These are phyloP conservation scores for Diddensiella santjacobensis DNA, from an alignment of 805 yeast species.

Conservation along the genomic window DNA sequence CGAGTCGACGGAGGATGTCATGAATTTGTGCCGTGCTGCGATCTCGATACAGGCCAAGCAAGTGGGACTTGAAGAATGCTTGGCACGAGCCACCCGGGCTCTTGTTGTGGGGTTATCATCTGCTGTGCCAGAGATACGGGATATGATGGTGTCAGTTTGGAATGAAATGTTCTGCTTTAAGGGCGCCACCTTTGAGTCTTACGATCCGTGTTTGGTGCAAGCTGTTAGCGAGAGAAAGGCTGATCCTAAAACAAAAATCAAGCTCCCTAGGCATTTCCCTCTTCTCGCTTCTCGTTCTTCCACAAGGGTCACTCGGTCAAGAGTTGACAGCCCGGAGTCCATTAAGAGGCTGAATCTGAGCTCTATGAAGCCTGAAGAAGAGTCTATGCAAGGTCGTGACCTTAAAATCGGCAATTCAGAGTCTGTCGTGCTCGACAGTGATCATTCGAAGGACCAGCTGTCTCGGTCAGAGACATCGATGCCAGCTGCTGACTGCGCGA, in stretches of 20 bases:
- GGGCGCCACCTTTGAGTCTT: conserved; percentile 1
- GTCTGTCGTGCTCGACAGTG: neutral
- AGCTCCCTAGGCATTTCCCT: conserved; percentile 2
- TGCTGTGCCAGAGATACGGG: neutral
- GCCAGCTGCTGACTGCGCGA: too few species aligned
- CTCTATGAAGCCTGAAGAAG: neutral
- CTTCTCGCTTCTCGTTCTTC: conserved; percentile 2
- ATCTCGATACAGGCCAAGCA: neutral
- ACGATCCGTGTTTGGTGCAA: neutral
- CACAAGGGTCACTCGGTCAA: neutral
- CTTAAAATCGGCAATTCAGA: too few species aligned
- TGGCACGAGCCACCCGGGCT: neutral
- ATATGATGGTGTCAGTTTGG: neutral
- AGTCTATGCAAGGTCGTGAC: too few species aligned
- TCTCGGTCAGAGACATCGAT: neutral
- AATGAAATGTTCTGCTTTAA: neutral
- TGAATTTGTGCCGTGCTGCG: neutral
- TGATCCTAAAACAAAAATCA: neutral
- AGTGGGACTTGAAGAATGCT: neutral
- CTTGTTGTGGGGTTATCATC: neutral
- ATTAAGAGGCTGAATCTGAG: neutral
- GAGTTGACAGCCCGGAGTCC: neutral
- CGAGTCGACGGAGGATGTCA: neutral
- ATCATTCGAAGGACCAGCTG: neutral
- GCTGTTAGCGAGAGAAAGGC: neutral